A percentile compares a stretch with the other conserved stretches of the same genome.
These are phyloP conservation scores for Capsicum chinense DNA, from an alignment of 257 asterid genomes.

Conservation along the genomic window DNA sequence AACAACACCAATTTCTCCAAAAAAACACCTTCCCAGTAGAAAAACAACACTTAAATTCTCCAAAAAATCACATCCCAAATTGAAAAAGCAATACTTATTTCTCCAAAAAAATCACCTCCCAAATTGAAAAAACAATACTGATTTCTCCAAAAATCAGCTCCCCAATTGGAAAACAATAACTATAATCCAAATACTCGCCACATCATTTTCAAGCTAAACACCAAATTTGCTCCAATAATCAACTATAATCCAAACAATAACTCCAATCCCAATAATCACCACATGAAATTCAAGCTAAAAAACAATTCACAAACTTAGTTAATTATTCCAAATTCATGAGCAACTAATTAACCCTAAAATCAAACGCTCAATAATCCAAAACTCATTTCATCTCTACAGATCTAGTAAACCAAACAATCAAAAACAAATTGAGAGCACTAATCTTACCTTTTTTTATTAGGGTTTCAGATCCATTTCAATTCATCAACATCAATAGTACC, in stretches of 20 bases:
- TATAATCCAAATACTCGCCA: too few relatives aligned
- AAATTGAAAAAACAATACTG: too few relatives aligned
- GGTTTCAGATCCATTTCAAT: constrained; percentile 21
- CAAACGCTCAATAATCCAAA: neutral
- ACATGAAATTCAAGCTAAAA: neutral
- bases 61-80: too few relatives aligned
- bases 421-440: neutral
- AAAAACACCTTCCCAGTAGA: too few relatives aligned
- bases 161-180: too few relatives aligned
- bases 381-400: constrained; percentile 10
- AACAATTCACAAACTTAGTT: neutral
- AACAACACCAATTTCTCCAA: too few relatives aligned
- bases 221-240: neutral
- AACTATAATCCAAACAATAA: neutral
- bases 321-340: neutral
- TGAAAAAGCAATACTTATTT: neutral
- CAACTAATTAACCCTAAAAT: neutral
- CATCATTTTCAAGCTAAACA: too few relatives aligned
- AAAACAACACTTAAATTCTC: too few relatives aligned
- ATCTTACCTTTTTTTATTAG: constrained; percentile 6
- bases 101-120: neutral
- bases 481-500: neutral
- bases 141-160: too few relatives aligned
- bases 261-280: neutral
- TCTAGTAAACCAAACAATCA: neutral